Evolutionary conservation across 441 rosid genomes (phyloP), one percentile per base, ranked within the genome.

Genomic region (Kokia cookei): DNA sequence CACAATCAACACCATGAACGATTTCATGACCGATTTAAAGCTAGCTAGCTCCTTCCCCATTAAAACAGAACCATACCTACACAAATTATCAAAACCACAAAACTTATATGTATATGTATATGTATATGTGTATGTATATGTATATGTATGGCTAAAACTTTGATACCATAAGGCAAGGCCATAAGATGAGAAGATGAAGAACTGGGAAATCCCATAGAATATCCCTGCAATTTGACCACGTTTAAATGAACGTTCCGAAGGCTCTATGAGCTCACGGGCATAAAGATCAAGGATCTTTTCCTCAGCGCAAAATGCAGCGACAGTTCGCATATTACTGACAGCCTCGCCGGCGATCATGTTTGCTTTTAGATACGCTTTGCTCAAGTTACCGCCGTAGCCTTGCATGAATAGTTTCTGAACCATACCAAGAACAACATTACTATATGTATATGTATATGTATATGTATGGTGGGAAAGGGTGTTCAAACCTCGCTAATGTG

Each of bases 331-430:
- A 73, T 94, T 94, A 73, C 98, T 88, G 71, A 92, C 95, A 27
- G 97, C 97, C 79, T 94, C 98, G 72, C 88, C 97, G 6, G 99
- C 98, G 69, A 95, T 77, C 99, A 93, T 95, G 83, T 95, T 95
- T 15, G 99, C 98, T 82, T 89, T 89, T 32, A 95, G 80, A 79
- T 95, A 95, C 6, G 96, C 98, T 80, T 91, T 93, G 82, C 96
- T 95, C 84, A 95, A 84, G 88, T 95, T 84, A 65, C 97, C 99
- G 13, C 99, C 99, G 60, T 90, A 95, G 3, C 99, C 99, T 86
- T 91, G 87, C 93, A 95, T 88, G 87, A 95, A 95, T 74, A 95
- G 86, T 87, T 88, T 95, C 99, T 95, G 87, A 57, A 75, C 72
- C 55, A 73, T 22, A 59, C 17, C 32, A 66, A 77, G 58, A 29